Evolutionary conservation across 192 early-diverging fungal species (phyloP).

Genomic region (Backusella australiensis): DNA sequence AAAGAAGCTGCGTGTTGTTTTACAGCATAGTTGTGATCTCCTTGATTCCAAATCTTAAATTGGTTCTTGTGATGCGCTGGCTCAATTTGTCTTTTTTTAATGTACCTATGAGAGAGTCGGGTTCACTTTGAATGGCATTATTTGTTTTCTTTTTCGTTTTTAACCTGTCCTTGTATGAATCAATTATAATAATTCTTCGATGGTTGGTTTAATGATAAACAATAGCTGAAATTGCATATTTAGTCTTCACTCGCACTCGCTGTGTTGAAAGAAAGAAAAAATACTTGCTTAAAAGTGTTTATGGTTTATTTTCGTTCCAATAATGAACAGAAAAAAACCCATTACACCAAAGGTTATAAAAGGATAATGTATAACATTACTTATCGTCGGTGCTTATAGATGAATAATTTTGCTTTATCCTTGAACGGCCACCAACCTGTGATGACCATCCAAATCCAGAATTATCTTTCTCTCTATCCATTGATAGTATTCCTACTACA

Average conservation of each 20-base stretch:
- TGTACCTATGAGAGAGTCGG: no score
- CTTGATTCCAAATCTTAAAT: no score
- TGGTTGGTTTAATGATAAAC: no score
- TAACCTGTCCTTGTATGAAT: no score
- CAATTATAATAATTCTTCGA: no score
- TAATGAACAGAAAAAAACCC: neutral
- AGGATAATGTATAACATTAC: neutral
- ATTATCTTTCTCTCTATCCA: neutral
- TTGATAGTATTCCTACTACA: neutral
- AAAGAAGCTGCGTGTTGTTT: neutral
- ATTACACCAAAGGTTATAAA: neutral
- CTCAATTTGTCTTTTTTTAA: no score
- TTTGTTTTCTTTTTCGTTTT: no score
- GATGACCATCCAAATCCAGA: neutral
- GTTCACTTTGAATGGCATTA: no score
- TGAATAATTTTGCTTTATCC: neutral
- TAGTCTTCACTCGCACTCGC: neutral
- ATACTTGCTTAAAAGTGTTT: neutral
- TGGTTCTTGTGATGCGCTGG: no score
- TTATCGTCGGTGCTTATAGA: neutral
- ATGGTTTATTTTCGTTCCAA: neutral
- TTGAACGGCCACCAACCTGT: neutral
- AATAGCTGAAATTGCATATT: no score
- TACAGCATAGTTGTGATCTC: no score
- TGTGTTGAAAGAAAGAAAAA: neutral